Evolutionary conservation across 495 filamentous ascomycete species (phyloP).

Genomic region (Tricharina praecox): DNA sequence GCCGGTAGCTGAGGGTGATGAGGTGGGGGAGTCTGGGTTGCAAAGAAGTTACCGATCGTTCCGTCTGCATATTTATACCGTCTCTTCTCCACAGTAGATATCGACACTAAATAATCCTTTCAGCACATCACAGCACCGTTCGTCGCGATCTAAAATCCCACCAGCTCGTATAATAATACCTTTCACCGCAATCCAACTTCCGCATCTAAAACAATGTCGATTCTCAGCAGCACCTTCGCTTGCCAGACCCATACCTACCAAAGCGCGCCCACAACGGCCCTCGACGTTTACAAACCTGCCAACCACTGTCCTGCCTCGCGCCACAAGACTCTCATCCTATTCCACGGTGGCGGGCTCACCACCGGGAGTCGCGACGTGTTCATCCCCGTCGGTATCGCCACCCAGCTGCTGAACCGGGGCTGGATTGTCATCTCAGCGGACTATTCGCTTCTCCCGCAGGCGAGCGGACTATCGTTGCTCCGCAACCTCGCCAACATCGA

Average conservation of each 20-base stretch:
- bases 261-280: not conserved
- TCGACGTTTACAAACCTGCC: not conserved
- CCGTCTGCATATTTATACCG: too few species aligned
- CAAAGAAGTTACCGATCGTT: too few species aligned
- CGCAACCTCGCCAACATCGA: not conserved
- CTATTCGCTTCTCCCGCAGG: not conserved
- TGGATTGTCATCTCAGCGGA: not conserved
- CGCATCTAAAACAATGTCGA: too few species aligned
- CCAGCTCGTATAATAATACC: too few species aligned
- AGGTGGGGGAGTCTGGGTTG: too few species aligned
- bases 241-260: not conserved
- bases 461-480: not conserved
- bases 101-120: too few species aligned
- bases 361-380: not conserved
- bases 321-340: not conserved
- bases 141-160: too few species aligned
- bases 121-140: too few species aligned
- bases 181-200: too few species aligned
- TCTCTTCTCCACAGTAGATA: too few species aligned
- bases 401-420: not conserved
- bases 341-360: not conserved
- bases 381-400: not conserved
- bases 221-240: not conserved
- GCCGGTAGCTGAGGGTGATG: too few species aligned
- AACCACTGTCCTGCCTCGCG: not conserved